A percentile compares a stretch with the other conserved stretches of the same genome.
phyloP scores from a whole-genome alignment of 2,329 filamentous ascomycete species.

The Mollisia scopiformis region DNA sequence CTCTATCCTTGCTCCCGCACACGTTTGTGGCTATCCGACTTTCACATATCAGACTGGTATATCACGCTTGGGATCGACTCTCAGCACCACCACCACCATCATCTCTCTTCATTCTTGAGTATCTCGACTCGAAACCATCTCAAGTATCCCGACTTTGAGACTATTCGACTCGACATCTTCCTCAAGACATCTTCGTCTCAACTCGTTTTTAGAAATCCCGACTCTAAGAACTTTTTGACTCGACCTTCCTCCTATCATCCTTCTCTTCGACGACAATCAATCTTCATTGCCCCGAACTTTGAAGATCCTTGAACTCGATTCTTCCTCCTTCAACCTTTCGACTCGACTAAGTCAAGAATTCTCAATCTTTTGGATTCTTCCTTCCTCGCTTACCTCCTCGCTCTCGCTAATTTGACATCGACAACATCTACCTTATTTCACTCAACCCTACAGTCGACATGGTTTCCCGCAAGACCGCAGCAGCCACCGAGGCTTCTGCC shows the following conservation, averaged over 20 bases:
- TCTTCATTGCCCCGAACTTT: neutral
- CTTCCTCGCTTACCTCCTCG: neutral
- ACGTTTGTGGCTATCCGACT: neutral
- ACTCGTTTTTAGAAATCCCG: slow-evolving; percentile 2
- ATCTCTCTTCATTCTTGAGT: slow-evolving; percentile 8
- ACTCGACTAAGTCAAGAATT: neutral
- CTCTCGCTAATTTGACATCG: neutral
- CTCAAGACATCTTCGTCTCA: neutral
- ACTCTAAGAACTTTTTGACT: slow-evolving; percentile 4
- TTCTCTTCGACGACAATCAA: neutral
- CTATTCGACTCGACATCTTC: slow-evolving; percentile 8
- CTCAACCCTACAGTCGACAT: neutral
- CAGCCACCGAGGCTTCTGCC: slow-evolving; percentile 4
- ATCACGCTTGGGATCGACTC: slow-evolving; percentile 10
- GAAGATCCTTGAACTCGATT: neutral
- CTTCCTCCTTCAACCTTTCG: neutral
- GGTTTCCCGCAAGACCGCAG: slow-evolving; percentile 9
- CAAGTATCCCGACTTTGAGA: slow-evolving; percentile 18
- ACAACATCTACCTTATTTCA: neutral
- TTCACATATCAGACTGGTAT: slow-evolving; percentile 14
- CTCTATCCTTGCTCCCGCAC: neutral
- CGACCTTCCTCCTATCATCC: neutral
- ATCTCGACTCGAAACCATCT: slow-evolving; percentile 11
- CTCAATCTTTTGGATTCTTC: neutral
- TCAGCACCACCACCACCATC: neutral